Base-by-base conservation (phyloP, 2,329 filamentous ascomycete genomes). In the Calycina marina region DNA sequence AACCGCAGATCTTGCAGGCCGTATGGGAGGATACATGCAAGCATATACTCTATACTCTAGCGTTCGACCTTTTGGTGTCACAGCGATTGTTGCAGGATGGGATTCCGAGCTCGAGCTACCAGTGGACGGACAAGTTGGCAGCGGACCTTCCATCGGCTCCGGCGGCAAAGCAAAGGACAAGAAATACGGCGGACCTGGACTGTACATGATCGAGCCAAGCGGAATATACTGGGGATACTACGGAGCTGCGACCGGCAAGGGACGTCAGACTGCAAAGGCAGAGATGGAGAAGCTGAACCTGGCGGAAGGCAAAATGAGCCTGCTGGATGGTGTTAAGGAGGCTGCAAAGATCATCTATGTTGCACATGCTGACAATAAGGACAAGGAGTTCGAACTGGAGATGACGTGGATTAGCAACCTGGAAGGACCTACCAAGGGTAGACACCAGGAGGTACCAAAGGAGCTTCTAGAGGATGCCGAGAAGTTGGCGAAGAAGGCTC, bases 131-230 rank as follows among this genome's bases (percentile, higher is more conserved):
- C 77, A 93, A 59, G 88, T 94, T 20, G 88, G 88, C 42, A 67
- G 60, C 24, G 88, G 88, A 14, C 88, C 88, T 30, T 63, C 63
- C 26, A 69, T 70, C 36, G 88, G 88, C 37, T 74, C 83, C 14
- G 88, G 88, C 42, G 88, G 88, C 52, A 93, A 90, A 62, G 69
- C 76, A 26, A 60, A 72, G 39, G 72, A 73, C 50, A 76, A 74
- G 51, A 79, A 73, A 56, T 75, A 85, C 55, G 90, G 90, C 47
- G 90, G 88, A 1, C 90, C 90, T 14, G 86, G 77, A 41, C 72
- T 98, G 40, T 98, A 94, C 69, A 98, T 98, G 90, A 88, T 98
- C 48, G 90, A 98, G 65, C 90, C 90, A 25, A 93, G 85, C 52
- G 90, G 90, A 35, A 62, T 88, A 46, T 96, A 93, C 67, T 98